phyloP scores from a whole-genome alignment of 1,139 yeast genomes.

The Yamadazyma triangularis region DNA sequence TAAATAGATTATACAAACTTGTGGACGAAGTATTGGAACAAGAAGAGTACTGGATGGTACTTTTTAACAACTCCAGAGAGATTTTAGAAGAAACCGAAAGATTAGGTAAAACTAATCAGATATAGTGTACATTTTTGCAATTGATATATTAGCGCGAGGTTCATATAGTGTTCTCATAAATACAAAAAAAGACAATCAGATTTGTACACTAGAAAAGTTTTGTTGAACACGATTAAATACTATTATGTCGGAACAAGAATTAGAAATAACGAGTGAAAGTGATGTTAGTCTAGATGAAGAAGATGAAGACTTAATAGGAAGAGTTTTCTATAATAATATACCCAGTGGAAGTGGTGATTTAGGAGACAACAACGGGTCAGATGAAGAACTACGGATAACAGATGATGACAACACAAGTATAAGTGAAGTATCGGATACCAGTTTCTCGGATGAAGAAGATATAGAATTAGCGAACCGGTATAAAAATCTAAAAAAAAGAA shows the following conservation, averaged over 20 bases:
- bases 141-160: no score
- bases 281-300: conserved; percentile 45
- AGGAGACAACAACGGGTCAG: conserved; percentile 41
- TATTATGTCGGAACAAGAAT: conserved; percentile 19
- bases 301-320: conserved; percentile 44
- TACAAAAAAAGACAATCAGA: no score
- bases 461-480: conserved; percentile 30
- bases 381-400: conserved; percentile 10
- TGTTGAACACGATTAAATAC: no score
- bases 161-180: no score
- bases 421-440: conserved; percentile 16
- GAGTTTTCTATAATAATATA: conserved; percentile 34
- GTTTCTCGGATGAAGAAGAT: conserved; percentile 35
- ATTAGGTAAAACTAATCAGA: no score
- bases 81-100: background rate
- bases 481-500: conserved; percentile 18
- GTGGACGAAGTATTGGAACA: background rate
- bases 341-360: conserved; percentile 10
- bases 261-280: conserved; percentile 35
- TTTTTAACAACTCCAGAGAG: background rate
- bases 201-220: no score
- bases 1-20: background rate
- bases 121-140: no score
- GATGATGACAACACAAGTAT: conserved; percentile 22
- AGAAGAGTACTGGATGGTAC: background rate